A percentile compares a stretch with the other conserved stretches of the same genome.
Conservation (phyloP, 176 grass and related monocot genomes). For the Zoysia japonica region DNA sequence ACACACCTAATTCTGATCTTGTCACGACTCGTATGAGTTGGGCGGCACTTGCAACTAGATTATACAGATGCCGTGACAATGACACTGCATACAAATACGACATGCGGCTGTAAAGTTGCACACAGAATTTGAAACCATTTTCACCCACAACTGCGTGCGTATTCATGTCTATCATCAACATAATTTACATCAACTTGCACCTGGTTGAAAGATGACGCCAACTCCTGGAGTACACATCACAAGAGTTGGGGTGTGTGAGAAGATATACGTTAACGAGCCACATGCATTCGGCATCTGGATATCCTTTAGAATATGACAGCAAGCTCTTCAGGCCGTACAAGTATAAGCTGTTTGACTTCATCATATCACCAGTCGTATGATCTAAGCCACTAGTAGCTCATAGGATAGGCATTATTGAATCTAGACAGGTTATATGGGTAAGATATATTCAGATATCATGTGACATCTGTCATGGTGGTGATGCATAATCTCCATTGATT, state of each 20-base stretch:
- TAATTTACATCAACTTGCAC: conserved; percentile 40
- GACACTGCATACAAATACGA: conserved; percentile 18
- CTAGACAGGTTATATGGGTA: conserved; percentile 15
- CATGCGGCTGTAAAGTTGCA: conserved; percentile 16
- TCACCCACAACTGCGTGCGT: conserved; percentile 5
- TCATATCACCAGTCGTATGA: conserved; percentile 10
- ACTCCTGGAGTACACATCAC: conserved; percentile 29
- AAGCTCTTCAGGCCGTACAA: conserved; percentile 33
- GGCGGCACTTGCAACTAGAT: conserved; percentile 12
- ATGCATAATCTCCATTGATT: conserved; percentile 31
- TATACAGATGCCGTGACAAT: conserved; percentile 36
- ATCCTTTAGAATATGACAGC: conserved; percentile 35
- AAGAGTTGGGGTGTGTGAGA: conserved; percentile 5
- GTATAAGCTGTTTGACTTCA: conserved; percentile 34
- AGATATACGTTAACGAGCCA: conserved; percentile 28
- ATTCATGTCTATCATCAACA: conserved; percentile 21
- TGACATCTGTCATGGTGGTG: conserved; percentile 27
- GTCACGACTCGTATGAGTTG: conserved; percentile 25
- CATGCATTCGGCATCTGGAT: conserved; percentile 29
- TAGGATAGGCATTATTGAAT: conserved; percentile 22
- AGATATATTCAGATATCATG: conserved; percentile 35
- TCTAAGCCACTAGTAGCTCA: conserved; percentile 22
- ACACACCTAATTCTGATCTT: not conserved
- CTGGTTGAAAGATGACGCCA: conserved; percentile 17
- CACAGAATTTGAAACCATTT: conserved; percentile 10